Conservation (phyloP, 306 rosid species). For the Mimosa bimucronata region DNA sequence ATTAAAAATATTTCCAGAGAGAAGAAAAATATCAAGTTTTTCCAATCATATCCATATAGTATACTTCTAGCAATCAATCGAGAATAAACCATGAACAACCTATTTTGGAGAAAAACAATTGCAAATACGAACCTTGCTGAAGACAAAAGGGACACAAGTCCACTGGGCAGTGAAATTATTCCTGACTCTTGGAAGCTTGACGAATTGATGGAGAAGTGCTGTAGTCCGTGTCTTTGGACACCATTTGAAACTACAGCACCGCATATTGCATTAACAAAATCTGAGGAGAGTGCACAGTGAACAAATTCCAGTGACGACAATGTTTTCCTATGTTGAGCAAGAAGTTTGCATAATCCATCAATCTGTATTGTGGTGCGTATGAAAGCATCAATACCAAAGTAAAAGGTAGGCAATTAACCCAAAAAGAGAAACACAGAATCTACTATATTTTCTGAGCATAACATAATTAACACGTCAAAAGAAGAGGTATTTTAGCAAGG, state of each 20-base stretch:
- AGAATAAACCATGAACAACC: neutral
- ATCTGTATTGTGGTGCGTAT: slow-evolving; percentile 54
- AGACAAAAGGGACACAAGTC: slow-evolving; percentile 69
- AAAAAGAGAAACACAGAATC: slow-evolving; percentile 24
- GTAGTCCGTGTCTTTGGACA: slow-evolving; percentile 61
- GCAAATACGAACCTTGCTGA: slow-evolving; percentile 67
- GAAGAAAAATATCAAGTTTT: slow-evolving; percentile 13
- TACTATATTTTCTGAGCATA: slow-evolving; percentile 23
- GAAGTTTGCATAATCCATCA: slow-evolving; percentile 79
- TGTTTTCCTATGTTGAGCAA: slow-evolving; percentile 67
- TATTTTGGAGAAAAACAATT: neutral
- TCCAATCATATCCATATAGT: slow-evolving; percentile 1
- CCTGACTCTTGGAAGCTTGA: slow-evolving; percentile 55
- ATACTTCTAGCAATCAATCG: neutral
- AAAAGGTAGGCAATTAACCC: slow-evolving; percentile 33
- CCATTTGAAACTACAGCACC: slow-evolving; percentile 52
- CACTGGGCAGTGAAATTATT: slow-evolving; percentile 60
- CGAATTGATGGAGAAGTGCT: slow-evolving; percentile 65
- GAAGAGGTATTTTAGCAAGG: slow-evolving; percentile 26
- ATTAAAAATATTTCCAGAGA: slow-evolving; percentile 28
- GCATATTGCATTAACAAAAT: slow-evolving; percentile 59
- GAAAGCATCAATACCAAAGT: slow-evolving; percentile 45
- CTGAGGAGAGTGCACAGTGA: slow-evolving; percentile 69
- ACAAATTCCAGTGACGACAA: slow-evolving; percentile 75
- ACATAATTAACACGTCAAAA: slow-evolving; percentile 14